Evolutionary conservation across 192 early-diverging fungal genomes (phyloP).

Genomic region (Jimgerdemannia lactiflua): DNA sequence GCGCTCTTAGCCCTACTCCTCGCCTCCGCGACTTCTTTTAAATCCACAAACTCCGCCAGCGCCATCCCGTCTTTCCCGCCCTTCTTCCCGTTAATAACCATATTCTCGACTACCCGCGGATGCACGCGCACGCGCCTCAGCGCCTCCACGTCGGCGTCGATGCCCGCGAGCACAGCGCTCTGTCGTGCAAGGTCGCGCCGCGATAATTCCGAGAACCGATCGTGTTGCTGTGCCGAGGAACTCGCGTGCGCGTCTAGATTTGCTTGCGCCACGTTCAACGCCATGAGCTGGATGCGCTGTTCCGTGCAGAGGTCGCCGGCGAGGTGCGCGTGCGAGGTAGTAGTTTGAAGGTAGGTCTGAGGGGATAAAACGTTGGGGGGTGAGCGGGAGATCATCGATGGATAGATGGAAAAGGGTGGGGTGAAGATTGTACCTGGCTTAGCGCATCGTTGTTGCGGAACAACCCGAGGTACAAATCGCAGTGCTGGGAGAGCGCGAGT

Average conservation of each 20-base stretch:
- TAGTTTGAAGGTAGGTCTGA: slow-evolving; percentile 3
- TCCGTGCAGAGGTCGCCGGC: slow-evolving; percentile 41
- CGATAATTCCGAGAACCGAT: slow-evolving; percentile 36
- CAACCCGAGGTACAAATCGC: no score
- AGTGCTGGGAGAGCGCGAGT: no score
- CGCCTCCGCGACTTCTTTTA: background rate
- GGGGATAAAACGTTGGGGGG: no score
- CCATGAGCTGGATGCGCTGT: slow-evolving; percentile 44
- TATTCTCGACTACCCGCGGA: slow-evolving; percentile 22
- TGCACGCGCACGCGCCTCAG: slow-evolving; percentile 46
- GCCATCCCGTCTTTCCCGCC: no score
- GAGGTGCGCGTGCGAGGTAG: slow-evolving; percentile 28
- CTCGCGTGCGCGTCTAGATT: slow-evolving; percentile 47
- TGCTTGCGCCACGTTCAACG: slow-evolving; percentile 45
- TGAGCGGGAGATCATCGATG: no score
- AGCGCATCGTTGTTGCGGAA: no score
- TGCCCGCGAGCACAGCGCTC: slow-evolving; percentile 17
- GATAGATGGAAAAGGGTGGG: no score
- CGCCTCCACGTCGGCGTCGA: slow-evolving; percentile 35
- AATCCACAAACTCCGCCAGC: no score
- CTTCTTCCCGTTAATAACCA: no score
- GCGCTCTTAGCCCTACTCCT: background rate
- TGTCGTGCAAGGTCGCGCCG: slow-evolving; percentile 41
- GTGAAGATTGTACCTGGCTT: no score
- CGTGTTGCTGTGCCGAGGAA: slow-evolving; percentile 26